phyloP scores from a whole-genome alignment of 768 basidiomycete genomes.

The Chalciporus sphaerocephalus region DNA sequence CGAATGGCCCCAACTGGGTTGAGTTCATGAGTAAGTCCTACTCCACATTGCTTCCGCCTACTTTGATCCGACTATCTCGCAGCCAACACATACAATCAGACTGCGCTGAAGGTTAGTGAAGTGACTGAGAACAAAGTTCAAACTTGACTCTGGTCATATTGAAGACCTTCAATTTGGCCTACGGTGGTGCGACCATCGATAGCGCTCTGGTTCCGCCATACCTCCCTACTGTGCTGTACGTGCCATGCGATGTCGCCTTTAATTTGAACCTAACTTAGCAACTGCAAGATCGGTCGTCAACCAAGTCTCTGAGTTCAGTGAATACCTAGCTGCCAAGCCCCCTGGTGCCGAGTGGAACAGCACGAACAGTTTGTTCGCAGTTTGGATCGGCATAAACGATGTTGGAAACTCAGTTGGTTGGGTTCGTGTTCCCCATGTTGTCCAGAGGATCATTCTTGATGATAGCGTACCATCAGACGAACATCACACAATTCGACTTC shows the following conservation, averaged over 20 bases:
- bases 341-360: conserved; percentile 52
- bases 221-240: conserved; percentile 45
- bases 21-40: conserved; percentile 42
- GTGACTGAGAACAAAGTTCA: neutral
- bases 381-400: conserved; percentile 76
- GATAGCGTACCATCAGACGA: conserved; percentile 13
- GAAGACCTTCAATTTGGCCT: conserved; percentile 63
- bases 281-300: conserved; percentile 34
- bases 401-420: conserved; percentile 28
- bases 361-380: conserved; percentile 53
- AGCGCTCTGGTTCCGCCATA: conserved; percentile 52
- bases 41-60: neutral
- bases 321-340: conserved; percentile 44
- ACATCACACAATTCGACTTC: conserved; percentile 21
- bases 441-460: neutral
- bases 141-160: neutral
- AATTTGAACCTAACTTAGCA: neutral
- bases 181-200: conserved; percentile 64
- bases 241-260: conserved; percentile 24
- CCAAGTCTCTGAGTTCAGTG: conserved; percentile 59
- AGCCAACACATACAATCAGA: conserved; percentile 55
- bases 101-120: conserved; percentile 40
- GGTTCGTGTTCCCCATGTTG: conserved; percentile 11
- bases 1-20: conserved; percentile 64
- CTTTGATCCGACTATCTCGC: conserved; percentile 4